Evolutionary conservation across 257 asterid genomes (phyloP), one percentile per base, ranked within the genome.

Genomic region (Solanum peruvianum): DNA sequence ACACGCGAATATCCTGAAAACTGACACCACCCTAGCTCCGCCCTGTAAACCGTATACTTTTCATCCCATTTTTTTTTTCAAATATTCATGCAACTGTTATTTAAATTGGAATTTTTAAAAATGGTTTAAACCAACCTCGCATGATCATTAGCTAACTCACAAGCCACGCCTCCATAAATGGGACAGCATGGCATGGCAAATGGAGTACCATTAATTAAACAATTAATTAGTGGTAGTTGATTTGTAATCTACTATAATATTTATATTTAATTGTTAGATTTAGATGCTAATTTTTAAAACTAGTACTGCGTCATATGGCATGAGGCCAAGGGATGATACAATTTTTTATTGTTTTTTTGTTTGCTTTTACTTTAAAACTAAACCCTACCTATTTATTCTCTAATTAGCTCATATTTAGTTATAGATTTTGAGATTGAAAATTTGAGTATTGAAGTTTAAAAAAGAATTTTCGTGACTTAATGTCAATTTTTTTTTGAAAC

Each of bases 141-240:
- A 39, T 83, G 44, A 83, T 83, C 76, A 83, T 83, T 60, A 83
- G 76, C 76, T 37, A 83, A 62, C 86, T 37, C 56, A 39, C 56
- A 62, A 62, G 25, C 76, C 86, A 83, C 86, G 86, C 86, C 47
- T 83, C 29, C 83, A 42, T 44, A 77, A 20, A 41, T 76, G 60
- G 37, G 60, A 76, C 41, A 37, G 77, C 62, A 83, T 62, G 86
- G 77, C 77, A 84, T 84, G 86, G 11, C 72, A n/a, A 49, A 84
- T 45, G 84, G 25, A 69, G 27, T 15, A 20, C 27, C 73, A 6
- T 66, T 62, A 3, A 37, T 56, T 56, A 60, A 31, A 60, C 5
- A 83, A 83, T 23, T 35, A 58, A 83, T 77, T 67, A 29, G 37
- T 14, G 75, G 75, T 4, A 20, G 39, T 8, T 27, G 23, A 80